Conservation (phyloP, 2,329 filamentous ascomycete genomes). For the Diaporthe longicolla region DNA sequence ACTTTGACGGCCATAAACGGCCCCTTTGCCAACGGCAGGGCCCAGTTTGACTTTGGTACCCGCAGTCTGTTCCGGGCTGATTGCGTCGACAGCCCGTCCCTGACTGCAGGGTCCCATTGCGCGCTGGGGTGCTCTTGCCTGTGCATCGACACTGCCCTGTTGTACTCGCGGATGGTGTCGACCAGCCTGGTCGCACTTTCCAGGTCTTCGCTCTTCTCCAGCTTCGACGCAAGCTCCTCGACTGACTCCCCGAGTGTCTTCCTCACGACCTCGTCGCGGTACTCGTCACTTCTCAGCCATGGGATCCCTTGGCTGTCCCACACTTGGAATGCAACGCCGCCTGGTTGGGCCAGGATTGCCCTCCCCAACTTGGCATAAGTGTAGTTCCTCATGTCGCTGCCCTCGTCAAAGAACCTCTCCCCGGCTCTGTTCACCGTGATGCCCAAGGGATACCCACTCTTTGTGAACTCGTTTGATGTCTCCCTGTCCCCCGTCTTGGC, state of each 20-base stretch:
- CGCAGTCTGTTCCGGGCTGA: slow-evolving; percentile 58
- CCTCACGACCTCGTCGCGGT: slow-evolving; percentile 69
- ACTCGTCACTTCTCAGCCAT: slow-evolving; percentile 74
- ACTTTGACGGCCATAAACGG: slow-evolving; percentile 76
- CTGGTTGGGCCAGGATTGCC: slow-evolving; percentile 72
- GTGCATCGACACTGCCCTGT: slow-evolving; percentile 66
- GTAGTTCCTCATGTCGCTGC: slow-evolving; percentile 74
- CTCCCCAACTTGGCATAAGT: slow-evolving; percentile 77
- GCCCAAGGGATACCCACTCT: slow-evolving; percentile 77
- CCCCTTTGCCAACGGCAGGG: slow-evolving; percentile 66
- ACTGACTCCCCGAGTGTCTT: slow-evolving; percentile 65
- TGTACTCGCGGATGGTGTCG: slow-evolving; percentile 68
- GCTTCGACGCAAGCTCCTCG: slow-evolving; percentile 68
- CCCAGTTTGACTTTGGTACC: slow-evolving; percentile 77
- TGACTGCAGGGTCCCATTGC: slow-evolving; percentile 71
- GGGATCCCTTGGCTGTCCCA: slow-evolving; percentile 69
- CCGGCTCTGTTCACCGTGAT: slow-evolving; percentile 74
- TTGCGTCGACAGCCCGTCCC: slow-evolving; percentile 74
- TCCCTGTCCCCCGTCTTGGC: slow-evolving; percentile 67
- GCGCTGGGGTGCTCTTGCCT: slow-evolving; percentile 58
- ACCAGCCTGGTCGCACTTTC: slow-evolving; percentile 61
- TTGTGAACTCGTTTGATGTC: slow-evolving; percentile 77
- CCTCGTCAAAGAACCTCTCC: slow-evolving; percentile 76
- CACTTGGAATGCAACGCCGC: slow-evolving; percentile 72
- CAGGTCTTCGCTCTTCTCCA: slow-evolving; percentile 61